Conservation (phyloP, 2,329 filamentous ascomycete genomes). For the Ophiocordyceps sinensis region DNA sequence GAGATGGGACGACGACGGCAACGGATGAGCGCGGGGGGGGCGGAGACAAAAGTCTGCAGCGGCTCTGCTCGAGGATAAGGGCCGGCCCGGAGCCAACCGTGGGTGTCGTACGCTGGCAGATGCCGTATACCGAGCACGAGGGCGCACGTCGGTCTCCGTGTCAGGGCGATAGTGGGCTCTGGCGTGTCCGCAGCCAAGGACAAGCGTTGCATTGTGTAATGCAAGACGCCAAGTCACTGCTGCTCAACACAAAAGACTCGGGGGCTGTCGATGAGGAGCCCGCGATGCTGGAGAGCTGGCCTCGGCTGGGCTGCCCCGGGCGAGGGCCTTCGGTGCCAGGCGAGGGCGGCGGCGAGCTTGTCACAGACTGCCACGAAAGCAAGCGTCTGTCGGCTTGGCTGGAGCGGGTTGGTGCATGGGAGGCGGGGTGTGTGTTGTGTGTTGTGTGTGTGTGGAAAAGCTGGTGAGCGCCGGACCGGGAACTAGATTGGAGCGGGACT, state of each 20-base stretch:
- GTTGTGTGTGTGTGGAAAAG: too few species aligned
- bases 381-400: constrained; percentile 15
- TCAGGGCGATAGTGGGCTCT: background rate
- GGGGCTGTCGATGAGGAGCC: background rate
- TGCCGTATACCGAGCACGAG: too few species aligned
- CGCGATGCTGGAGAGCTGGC: background rate
- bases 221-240: background rate
- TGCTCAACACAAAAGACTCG: background rate
- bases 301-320: background rate
- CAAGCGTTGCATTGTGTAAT: background rate
- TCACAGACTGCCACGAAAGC: constrained; percentile 23
- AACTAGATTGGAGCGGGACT: constrained; percentile 8
- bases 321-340: background rate
- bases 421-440: constrained; percentile 3
- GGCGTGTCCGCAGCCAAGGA: background rate
- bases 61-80: too few species aligned
- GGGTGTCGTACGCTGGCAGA: too few species aligned
- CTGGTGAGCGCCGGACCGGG: background rate
- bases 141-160: too few species aligned
- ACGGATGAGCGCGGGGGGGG: too few species aligned
- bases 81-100: too few species aligned
- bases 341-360: constrained; percentile 4
- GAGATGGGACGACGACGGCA: too few species aligned
- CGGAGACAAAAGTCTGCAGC: too few species aligned
- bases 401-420: constrained; percentile 10